Conservation (phyloP, 208 protist species). For the Trichomonas gallinae region DNA sequence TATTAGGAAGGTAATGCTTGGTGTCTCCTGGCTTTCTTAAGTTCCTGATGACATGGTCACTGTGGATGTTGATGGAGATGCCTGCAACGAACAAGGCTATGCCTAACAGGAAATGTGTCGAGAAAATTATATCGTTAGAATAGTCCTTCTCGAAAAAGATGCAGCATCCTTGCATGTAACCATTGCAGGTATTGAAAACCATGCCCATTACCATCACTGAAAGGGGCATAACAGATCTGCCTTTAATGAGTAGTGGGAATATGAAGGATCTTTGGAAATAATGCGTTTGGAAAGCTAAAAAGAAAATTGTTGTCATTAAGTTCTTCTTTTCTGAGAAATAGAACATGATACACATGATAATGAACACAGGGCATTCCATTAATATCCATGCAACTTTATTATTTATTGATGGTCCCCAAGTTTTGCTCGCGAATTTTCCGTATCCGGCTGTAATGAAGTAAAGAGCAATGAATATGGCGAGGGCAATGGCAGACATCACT, state of each 20-base stretch:
- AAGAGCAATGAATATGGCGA: not conserved
- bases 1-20: not conserved
- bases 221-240: not conserved
- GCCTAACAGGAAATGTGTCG: not conserved
- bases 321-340: not conserved
- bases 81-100: not conserved
- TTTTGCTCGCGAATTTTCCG: not conserved
- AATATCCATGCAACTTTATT: not conserved
- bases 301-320: not conserved
- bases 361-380: not conserved
- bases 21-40: slow-evolving; percentile 1
- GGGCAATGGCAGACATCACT: not conserved
- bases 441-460: not conserved
- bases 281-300: not conserved
- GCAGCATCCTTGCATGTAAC: not conserved
- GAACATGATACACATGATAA: not conserved
- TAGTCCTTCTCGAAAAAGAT: not conserved
- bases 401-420: not conserved
- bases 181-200: not conserved
- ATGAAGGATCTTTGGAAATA: slow-evolving; percentile 5
- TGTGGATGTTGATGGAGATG: not conserved
- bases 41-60: not conserved
- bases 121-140: not conserved
- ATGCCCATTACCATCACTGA: not conserved
- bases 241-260: not conserved